Evolutionary conservation across 1,139 yeast species (phyloP).

Genomic region (Yamadazyma triangularis): DNA sequence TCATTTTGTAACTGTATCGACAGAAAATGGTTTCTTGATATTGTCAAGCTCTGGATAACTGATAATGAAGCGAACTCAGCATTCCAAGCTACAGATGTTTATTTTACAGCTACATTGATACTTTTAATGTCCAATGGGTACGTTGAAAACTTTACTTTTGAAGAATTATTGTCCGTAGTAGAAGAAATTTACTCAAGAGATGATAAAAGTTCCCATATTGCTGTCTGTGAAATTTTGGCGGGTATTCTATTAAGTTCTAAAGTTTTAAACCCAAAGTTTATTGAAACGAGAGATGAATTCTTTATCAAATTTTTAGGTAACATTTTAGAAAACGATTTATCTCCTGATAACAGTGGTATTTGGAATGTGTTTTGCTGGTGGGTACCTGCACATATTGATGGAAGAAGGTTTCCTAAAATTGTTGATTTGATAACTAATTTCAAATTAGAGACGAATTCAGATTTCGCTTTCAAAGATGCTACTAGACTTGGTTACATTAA

Average conservation of each 20-base stretch:
- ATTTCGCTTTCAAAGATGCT: constrained; percentile 66
- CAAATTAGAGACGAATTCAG: constrained; percentile 47
- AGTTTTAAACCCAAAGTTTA: constrained; percentile 20
- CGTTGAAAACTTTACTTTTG: constrained; percentile 26
- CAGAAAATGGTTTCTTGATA: constrained; percentile 53
- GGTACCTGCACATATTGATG: constrained; percentile 62
- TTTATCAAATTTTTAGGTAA: constrained; percentile 38
- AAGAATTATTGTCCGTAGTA: constrained; percentile 49
- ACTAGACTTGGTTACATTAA: constrained; percentile 57
- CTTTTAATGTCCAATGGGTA: constrained; percentile 42
- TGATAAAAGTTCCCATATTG: constrained; percentile 62
- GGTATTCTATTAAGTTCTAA: constrained; percentile 54
- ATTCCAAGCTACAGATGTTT: constrained; percentile 60
- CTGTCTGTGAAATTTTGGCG: constrained; percentile 55
- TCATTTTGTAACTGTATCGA: constrained; percentile 45
- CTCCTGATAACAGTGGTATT: constrained; percentile 70
- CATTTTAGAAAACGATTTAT: constrained; percentile 56
- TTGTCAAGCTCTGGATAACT: constrained; percentile 54
- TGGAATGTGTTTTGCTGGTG: constrained; percentile 82
- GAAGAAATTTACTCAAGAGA: constrained; percentile 52
- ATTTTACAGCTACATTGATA: constrained; percentile 44
- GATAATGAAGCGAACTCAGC: constrained; percentile 61
- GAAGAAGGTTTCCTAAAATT: constrained; percentile 60
- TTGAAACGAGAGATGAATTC: constrained; percentile 41
- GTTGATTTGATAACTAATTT: constrained; percentile 43